A percentile compares a stretch with the other conserved stretches of the same genome.
These are phyloP conservation scores for Bacterosira constricta DNA, from an alignment of 108 stramenopile species.

Conservation along the genomic window DNA sequence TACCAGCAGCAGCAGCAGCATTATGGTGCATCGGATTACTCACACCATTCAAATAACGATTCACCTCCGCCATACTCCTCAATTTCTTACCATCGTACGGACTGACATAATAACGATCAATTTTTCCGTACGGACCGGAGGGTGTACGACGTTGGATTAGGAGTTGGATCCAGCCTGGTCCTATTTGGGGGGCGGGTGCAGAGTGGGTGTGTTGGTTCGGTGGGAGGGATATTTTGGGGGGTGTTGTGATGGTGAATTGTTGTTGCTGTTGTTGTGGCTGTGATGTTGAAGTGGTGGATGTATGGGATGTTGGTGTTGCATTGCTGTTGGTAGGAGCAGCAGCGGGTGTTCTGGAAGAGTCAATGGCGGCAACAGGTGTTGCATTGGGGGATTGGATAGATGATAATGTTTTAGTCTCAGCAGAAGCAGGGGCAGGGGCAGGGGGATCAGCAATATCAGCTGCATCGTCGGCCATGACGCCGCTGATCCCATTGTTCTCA, in stretches of 20 bases:
- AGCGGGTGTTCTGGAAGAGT: too few relatives aligned
- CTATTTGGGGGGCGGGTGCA: constrained; percentile 5
- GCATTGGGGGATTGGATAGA: too few relatives aligned
- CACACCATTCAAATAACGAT: not conserved
- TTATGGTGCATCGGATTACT: not conserved
- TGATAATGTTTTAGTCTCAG: too few relatives aligned
- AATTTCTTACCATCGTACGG: constrained; percentile 5
- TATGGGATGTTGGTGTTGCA: too few relatives aligned
- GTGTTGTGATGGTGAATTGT: not conserved
- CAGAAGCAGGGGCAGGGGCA: too few relatives aligned
- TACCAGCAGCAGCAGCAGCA: not conserved
- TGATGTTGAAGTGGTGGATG: too few relatives aligned
- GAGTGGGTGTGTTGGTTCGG: not conserved
- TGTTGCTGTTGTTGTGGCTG: not conserved
- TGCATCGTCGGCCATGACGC: too few relatives aligned
- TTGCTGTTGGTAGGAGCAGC: too few relatives aligned
- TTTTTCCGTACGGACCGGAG: not conserved
- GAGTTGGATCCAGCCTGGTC: not conserved
- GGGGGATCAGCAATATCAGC: too few relatives aligned
- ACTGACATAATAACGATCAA: not conserved
- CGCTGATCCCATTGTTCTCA: too few relatives aligned
- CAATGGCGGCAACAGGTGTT: too few relatives aligned
- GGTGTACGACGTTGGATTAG: constrained; percentile 8
- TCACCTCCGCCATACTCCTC: constrained; percentile 1
- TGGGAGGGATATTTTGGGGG: not conserved